Percentiles rank a stretch among this genome's conserved stretches.
Conservation (phyloP, 139 green algal genomes). For the Limnomonas spitsbergensis region DNA sequence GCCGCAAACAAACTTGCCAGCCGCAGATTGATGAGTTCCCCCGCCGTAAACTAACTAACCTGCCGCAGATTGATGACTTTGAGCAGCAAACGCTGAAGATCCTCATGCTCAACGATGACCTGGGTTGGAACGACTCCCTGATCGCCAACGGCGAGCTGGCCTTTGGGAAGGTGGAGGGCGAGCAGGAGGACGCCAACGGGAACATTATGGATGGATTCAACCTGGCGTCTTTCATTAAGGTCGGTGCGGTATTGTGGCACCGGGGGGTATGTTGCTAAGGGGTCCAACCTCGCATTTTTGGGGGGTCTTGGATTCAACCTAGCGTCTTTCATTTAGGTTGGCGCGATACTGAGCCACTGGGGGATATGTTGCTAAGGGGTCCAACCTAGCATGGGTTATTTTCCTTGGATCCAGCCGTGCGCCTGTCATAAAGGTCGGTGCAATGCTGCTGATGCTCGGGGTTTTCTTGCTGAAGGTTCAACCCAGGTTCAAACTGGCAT, state of each 20-base stretch:
- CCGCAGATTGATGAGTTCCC: too few species aligned
- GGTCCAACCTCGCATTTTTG: too few species aligned
- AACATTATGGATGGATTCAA: constrained; percentile 1
- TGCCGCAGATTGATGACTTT: constrained; percentile 56
- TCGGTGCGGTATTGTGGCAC: neutral
- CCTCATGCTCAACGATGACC: constrained; percentile 32
- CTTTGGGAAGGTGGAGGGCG: constrained; percentile 21
- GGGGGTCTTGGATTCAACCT: neutral
- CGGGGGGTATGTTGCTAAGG: neutral
- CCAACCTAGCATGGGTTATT: too few species aligned
- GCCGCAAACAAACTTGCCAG: too few species aligned
- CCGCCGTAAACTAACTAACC: too few species aligned
- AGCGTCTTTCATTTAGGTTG: constrained; percentile 3
- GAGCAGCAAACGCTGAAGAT: constrained; percentile 52
- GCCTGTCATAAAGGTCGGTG: constrained; percentile 5
- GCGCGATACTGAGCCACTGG: neutral
- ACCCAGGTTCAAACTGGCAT: too few species aligned
- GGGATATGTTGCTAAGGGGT: neutral
- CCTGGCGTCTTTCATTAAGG: constrained; percentile 5
- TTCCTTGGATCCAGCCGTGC: neutral
- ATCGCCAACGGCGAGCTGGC: constrained; percentile 18
- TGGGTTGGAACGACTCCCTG: constrained; percentile 31
- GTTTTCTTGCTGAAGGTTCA: neutral
- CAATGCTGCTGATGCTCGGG: neutral
- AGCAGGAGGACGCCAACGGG: neutral